Conservation (phyloP, 2,329 filamentous ascomycete species). For the Pseudocercospora pini-densiflorae region DNA sequence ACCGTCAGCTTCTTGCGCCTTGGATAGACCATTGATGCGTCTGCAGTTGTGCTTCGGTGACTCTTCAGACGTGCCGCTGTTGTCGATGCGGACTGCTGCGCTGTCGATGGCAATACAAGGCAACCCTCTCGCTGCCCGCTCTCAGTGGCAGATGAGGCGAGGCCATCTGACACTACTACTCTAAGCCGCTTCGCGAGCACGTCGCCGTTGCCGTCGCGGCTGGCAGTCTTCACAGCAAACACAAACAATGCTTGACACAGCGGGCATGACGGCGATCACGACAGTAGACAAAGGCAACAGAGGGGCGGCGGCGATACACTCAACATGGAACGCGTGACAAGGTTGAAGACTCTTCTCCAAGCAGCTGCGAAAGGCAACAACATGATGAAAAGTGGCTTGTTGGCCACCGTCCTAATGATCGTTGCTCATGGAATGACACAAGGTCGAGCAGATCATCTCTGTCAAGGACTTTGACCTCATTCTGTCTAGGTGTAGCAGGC, state of each 20-base stretch:
- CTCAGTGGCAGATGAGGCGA: background rate
- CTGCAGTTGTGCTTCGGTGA: background rate
- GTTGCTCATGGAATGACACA: background rate
- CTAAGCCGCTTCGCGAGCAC: background rate
- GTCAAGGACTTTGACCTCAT: background rate
- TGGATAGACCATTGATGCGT: background rate
- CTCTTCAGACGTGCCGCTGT: background rate
- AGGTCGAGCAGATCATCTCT: background rate
- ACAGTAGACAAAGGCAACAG: background rate
- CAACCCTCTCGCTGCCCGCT: background rate
- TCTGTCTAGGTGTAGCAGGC: background rate
- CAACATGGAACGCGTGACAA: background rate
- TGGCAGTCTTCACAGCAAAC: background rate
- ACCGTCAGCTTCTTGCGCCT: background rate
- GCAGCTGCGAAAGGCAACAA: slow-evolving; percentile 7
- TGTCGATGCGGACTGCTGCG: background rate
- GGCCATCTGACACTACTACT: background rate
- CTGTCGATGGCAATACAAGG: background rate
- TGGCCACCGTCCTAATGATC: background rate
- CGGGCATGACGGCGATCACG: background rate
- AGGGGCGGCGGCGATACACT: background rate
- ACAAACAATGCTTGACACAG: background rate
- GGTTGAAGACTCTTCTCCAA: slow-evolving; percentile 12
- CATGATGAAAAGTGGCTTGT: slow-evolving; percentile 11
- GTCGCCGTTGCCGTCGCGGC: background rate